These are phyloP conservation scores for Ailanthus altissimus DNA, from an alignment of 345 rosid genomes.

Conservation along the genomic window DNA sequence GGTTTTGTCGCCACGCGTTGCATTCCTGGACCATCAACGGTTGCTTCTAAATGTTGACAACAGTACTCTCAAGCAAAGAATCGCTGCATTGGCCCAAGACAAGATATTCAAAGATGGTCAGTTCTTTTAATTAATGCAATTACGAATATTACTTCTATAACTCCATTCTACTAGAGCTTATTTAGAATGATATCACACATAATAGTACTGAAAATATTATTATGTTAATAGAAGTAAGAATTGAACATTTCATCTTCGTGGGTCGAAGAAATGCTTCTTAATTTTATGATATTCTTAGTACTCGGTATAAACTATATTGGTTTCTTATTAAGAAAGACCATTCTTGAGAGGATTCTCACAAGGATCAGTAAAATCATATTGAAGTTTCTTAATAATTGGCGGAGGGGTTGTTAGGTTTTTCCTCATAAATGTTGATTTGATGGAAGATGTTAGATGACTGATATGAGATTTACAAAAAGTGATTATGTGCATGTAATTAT, in stretches of 20 bases:
- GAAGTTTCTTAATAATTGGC: background rate
- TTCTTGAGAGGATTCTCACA: background rate
- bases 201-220: too few relatives aligned
- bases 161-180: background rate
- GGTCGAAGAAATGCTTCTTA: too few relatives aligned
- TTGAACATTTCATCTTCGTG: too few relatives aligned
- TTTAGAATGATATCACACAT: background rate
- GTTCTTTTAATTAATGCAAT: constrained; percentile 7
- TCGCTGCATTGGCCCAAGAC: constrained; percentile 93
- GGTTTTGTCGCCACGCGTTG: constrained; percentile 78
- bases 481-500: background rate
- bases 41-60: constrained; percentile 83
- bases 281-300: background rate
- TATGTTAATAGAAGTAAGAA: too few relatives aligned
- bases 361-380: background rate
- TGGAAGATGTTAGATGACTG: too few relatives aligned
- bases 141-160: background rate
- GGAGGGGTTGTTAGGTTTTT: background rate
- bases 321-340: background rate
- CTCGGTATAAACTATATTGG: too few relatives aligned
- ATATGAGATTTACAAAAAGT: too few relatives aligned
- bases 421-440: background rate
- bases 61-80: constrained; percentile 85
- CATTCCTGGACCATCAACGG: constrained; percentile 85
- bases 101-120: constrained; percentile 91